Conservation (phyloP, 305 asterid genomes). For the Fraxinus sp. region DNA sequence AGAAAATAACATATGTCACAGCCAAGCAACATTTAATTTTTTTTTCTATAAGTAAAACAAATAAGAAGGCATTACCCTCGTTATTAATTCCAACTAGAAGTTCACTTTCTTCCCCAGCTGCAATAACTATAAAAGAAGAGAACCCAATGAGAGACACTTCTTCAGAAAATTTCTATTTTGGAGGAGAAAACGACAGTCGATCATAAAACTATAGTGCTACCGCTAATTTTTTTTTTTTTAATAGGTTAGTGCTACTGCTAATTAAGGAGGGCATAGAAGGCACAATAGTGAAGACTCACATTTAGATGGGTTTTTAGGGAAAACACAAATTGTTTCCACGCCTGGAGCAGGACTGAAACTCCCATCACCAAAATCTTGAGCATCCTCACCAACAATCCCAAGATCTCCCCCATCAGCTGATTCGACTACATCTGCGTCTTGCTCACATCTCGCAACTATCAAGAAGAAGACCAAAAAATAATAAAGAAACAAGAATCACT, state of each 20-base stretch:
- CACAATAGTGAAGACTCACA: slow-evolving; percentile 38
- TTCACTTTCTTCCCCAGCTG: slow-evolving; percentile 88
- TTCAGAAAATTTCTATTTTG: background rate
- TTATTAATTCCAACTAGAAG: slow-evolving; percentile 86
- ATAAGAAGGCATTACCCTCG: slow-evolving; percentile 56
- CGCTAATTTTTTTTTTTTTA: background rate
- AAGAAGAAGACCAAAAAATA: slow-evolving; percentile 15
- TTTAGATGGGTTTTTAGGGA: slow-evolving; percentile 85
- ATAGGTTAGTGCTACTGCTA: background rate
- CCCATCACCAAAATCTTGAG: slow-evolving; percentile 65
- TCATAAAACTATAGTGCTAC: background rate
- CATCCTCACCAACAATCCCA: slow-evolving; percentile 88
- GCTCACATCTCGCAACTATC: slow-evolving; percentile 68
- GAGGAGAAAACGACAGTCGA: slow-evolving; percentile 6
- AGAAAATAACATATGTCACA: background rate
- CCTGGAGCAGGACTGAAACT: slow-evolving; percentile 67
- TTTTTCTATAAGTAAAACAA: background rate
- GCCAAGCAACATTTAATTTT: background rate
- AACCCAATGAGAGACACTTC: slow-evolving; percentile 17
- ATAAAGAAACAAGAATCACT: background rate
- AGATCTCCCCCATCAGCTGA: slow-evolving; percentile 58
- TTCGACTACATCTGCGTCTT: slow-evolving; percentile 56
- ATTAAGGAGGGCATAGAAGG: background rate
- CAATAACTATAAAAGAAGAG: slow-evolving; percentile 51
- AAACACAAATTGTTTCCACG: slow-evolving; percentile 80